These are phyloP conservation scores for Yamadazyma olivae DNA, from an alignment of 805 yeast species.

Conservation along the genomic window DNA sequence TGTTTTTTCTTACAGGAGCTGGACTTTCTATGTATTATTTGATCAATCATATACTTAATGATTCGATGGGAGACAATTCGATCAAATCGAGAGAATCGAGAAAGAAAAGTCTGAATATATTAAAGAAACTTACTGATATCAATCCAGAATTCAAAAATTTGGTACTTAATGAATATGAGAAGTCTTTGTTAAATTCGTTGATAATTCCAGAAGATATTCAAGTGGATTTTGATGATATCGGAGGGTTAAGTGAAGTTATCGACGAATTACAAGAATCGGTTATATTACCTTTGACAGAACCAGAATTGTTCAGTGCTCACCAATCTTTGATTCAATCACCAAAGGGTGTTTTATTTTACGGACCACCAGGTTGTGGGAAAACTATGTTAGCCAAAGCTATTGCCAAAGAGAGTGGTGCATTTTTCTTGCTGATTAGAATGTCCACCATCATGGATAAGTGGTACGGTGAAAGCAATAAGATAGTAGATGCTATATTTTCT, in stretches of 20 bases:
- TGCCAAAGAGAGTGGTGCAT: constrained; percentile 89
- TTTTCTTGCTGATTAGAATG: constrained; percentile 87
- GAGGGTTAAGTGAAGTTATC: constrained; percentile 80
- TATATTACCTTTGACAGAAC: constrained; percentile 74
- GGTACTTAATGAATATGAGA: constrained; percentile 70
- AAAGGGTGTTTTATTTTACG: constrained; percentile 89
- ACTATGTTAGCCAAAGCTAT: constrained; percentile 96
- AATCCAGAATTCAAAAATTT: constrained; percentile 58
- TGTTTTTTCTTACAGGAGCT: constrained; percentile 50
- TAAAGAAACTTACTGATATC: constrained; percentile 33
- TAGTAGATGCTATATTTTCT: constrained; percentile 89
- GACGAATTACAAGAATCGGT: constrained; percentile 88
- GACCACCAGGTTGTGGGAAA: constrained; percentile 98
- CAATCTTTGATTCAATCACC: constrained; percentile 80
- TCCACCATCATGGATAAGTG: constrained; percentile 94
- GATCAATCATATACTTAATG: constrained; percentile 39
- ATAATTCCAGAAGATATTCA: constrained; percentile 82
- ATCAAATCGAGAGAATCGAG: constrained; percentile 55
- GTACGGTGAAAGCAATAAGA: constrained; percentile 95
- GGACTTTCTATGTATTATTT: constrained; percentile 69
- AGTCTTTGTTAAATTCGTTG: constrained; percentile 69
- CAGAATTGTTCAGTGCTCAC: constrained; percentile 69
- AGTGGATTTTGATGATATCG: constrained; percentile 76
- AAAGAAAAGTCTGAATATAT: constrained; percentile 52
- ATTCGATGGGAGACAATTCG: constrained; percentile 26